Base-by-base conservation (phyloP, 495 filamentous ascomycete genomes). In the Hypoxylon lenormandii region DNA sequence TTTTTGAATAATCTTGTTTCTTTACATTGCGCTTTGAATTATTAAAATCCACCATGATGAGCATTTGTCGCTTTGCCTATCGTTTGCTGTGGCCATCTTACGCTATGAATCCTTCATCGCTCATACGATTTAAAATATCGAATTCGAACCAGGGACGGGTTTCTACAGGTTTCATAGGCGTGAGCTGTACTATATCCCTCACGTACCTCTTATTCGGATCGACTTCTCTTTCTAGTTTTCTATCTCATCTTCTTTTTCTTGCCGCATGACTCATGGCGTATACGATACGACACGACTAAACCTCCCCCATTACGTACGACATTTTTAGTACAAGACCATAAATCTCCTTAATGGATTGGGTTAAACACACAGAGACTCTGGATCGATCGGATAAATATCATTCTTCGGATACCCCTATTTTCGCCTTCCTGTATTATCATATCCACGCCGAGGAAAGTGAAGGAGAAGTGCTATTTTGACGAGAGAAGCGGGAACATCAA, bases 401-500 rank as follows among this genome's bases (percentile, higher is more conserved):
- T 71, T 71, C 62, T 66, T 71, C 68, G 16, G 58, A 71, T 71
- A 71, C 68, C 68, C 68, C 68, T 46, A 48, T 66, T 66, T 71
- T 71, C 58, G 53, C 58, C 52, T 63, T 71, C 57, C 63, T 66
- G 62, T 71, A 63, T 71, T 71, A 63, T 63, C 61, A 66, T 19
- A 40, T 66, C 30, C 60, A 50, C 51, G 37, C 37, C 13, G 61
- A 71, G 68, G 57, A 71, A 61, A 70, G 58, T 59, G 40, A 55
- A 26, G 64, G 46, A 70, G 61, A 62, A 66, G 68, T 66, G 68
- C 28, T 48, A 59, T 66, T 70, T 63, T 62, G 52, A 62, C 62
- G 62, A 58, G 56, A 71, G 30, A 56, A 48, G 18, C 47, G 52
- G 57, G 42, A 18, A 15, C 38, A 52, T 5, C 43, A 6, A 45